A percentile compares a stretch with the other conserved stretches of the same genome.
Evolutionary conservation across 208 protist species (phyloP).

Genomic region (Leishmania amazonensis): DNA sequence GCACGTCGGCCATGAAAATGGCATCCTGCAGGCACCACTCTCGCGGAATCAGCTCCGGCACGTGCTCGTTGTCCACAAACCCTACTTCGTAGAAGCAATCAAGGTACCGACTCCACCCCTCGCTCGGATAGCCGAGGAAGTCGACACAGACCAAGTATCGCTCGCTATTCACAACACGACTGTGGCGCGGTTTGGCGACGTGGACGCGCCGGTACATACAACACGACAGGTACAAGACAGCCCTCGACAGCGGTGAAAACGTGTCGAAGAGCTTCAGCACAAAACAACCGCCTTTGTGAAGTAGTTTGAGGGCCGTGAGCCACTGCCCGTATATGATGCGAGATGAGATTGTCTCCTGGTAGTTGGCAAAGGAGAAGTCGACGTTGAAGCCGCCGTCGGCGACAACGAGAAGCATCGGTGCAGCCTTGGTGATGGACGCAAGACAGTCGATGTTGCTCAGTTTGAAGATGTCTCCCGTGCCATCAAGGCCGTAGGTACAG

Average conservation of each 20-base stretch:
- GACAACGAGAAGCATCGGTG: constrained; percentile 78
- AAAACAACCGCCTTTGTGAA: constrained; percentile 69
- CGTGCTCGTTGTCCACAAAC: constrained; percentile 63
- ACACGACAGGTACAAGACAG: constrained; percentile 81
- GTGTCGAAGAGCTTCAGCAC: constrained; percentile 93
- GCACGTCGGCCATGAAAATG: constrained; percentile 48
- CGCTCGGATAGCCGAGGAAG: constrained; percentile 37
- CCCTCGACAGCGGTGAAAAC: constrained; percentile 78
- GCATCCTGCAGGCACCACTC: constrained; percentile 50
- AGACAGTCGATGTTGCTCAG: constrained; percentile 83
- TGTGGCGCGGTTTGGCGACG: constrained; percentile 91
- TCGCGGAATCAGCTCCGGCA: constrained; percentile 61
- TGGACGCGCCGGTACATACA: constrained; percentile 84
- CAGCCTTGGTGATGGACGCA: constrained; percentile 34
- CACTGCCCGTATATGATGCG: constrained; percentile 89
- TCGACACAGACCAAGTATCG: constrained; percentile 84
- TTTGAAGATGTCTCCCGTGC: constrained; percentile 84
- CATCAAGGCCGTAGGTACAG: constrained; percentile 81
- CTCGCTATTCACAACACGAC: constrained; percentile 92
- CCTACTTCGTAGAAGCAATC: constrained; percentile 59
- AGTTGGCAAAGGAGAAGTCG: constrained; percentile 67
- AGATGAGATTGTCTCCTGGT: constrained; percentile 89
- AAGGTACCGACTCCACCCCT: constrained; percentile 60
- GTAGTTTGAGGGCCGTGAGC: constrained; percentile 72
- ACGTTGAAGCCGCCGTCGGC: constrained; percentile 91